Evolutionary conservation across 192 early-diverging fungal genomes (phyloP).

Genomic region (Coemansia sp.): DNA sequence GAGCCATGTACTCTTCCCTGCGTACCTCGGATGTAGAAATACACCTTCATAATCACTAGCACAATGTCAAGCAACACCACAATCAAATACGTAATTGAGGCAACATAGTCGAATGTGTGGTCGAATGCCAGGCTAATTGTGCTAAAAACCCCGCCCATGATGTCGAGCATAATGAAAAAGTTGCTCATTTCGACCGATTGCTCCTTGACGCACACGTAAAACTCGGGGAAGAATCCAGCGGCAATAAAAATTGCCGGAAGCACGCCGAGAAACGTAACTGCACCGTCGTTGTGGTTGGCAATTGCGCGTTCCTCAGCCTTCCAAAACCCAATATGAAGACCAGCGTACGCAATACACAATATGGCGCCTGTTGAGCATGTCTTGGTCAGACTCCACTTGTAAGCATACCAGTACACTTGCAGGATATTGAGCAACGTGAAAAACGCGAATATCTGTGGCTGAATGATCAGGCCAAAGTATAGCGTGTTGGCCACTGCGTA

Average conservation of each 20-base stretch:
- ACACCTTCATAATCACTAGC: slow-evolving; percentile 43
- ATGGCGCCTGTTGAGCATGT: background rate
- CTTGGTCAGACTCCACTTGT: slow-evolving; percentile 19
- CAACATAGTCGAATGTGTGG: slow-evolving; percentile 49
- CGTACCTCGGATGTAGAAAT: slow-evolving; percentile 29
- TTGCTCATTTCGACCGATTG: slow-evolving; percentile 51
- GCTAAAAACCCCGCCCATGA: slow-evolving; percentile 42
- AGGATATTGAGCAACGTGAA: slow-evolving; percentile 48
- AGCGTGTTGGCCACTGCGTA: slow-evolving; percentile 37
- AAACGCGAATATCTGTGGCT: slow-evolving; percentile 48
- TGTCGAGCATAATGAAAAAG: slow-evolving; percentile 45
- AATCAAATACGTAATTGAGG: slow-evolving; percentile 48
- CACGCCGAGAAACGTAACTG: slow-evolving; percentile 39
- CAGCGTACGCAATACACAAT: slow-evolving; percentile 34
- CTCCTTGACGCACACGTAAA: slow-evolving; percentile 48
- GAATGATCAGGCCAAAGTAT: slow-evolving; percentile 45
- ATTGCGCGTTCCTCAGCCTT: slow-evolving; percentile 34
- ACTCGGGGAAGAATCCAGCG: slow-evolving; percentile 47
- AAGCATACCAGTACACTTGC: slow-evolving; percentile 45
- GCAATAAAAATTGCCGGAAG: slow-evolving; percentile 48
- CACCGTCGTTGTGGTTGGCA: slow-evolving; percentile 12
- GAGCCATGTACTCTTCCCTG: slow-evolving; percentile 18
- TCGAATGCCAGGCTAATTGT: slow-evolving; percentile 50
- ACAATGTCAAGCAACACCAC: slow-evolving; percentile 47
- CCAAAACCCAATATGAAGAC: slow-evolving; percentile 46